Conservation (phyloP, 2,329 filamentous ascomycete species). For the Aspergillus arachidicola region DNA sequence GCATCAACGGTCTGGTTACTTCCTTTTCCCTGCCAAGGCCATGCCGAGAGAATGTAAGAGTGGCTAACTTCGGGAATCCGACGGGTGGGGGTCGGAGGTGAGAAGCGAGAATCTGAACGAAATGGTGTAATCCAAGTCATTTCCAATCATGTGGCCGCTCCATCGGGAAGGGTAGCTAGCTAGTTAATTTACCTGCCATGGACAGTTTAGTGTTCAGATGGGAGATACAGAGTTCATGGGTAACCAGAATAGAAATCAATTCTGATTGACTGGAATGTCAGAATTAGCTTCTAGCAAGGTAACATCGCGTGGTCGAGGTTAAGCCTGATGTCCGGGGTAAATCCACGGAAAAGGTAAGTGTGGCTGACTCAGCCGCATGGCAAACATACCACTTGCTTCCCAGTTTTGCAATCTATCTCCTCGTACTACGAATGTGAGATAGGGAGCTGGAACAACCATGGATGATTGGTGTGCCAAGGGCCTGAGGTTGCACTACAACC, state of each 20-base stretch:
- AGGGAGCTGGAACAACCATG: not conserved
- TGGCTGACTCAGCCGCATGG: no score
- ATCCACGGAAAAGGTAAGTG: not conserved
- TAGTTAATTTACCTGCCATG: not conserved
- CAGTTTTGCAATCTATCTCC: no score
- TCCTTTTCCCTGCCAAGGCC: not conserved
- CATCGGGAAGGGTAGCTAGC: not conserved
- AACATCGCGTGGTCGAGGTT: constrained; percentile 2
- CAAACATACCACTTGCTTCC: no score
- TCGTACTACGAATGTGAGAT: not conserved
- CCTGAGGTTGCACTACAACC: constrained; percentile 26
- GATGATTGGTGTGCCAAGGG: constrained; percentile 19
- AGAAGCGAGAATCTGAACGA: not conserved
- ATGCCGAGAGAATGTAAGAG: not conserved
- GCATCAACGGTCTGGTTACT: not conserved
- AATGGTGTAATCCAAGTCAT: constrained; percentile 2
- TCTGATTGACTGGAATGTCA: not conserved
- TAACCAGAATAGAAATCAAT: not conserved
- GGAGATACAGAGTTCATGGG: not conserved
- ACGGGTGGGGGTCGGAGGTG: not conserved
- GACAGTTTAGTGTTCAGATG: not conserved
- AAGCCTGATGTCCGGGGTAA: not conserved
- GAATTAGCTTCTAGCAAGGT: not conserved
- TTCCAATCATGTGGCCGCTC: not conserved
- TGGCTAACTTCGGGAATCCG: constrained; percentile 1